phyloP scores from a whole-genome alignment of 371 early-diverging fungal genomes.

The Lichtheimia hyalospora region DNA sequence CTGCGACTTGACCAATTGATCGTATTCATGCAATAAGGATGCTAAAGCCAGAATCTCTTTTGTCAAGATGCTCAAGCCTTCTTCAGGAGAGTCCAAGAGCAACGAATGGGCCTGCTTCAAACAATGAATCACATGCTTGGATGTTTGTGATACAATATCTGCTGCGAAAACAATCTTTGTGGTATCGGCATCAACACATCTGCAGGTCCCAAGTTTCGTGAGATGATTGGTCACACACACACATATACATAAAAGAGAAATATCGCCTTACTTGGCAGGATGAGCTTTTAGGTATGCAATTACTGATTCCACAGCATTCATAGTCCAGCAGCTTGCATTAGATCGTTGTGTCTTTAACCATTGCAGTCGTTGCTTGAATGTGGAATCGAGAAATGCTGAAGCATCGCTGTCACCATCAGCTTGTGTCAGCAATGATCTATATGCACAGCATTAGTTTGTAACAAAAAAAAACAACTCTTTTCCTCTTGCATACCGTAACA shows the following conservation, averaged over 20 bases:
- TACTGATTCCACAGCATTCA: conserved; percentile 3
- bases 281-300: background rate
- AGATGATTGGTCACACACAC: background rate
- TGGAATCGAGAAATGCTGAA: background rate
- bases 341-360: background rate
- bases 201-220: conserved; percentile 5
- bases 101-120: conserved; percentile 6
- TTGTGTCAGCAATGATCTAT: background rate
- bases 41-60: conserved; percentile 17
- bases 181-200: conserved; percentile 17
- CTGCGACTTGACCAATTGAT: conserved; percentile 13
- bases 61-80: background rate
- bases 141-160: conserved; percentile 10
- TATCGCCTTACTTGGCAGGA: background rate
- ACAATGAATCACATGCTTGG: conserved; percentile 11
- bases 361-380: conserved; percentile 1
- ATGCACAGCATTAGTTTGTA: background rate
- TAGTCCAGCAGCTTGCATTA: conserved; percentile 10
- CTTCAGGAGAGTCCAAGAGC: background rate
- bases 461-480: background rate
- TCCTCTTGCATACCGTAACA: background rate
- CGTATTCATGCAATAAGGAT: conserved; percentile 29
- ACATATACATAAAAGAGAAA: background rate
- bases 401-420: background rate
- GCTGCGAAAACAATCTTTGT: conserved; percentile 13